A percentile compares a stretch with the other conserved stretches of the same genome.
phyloP scores from a whole-genome alignment of 2,329 filamentous ascomycete genomes.

The Botrytis medusae region DNA sequence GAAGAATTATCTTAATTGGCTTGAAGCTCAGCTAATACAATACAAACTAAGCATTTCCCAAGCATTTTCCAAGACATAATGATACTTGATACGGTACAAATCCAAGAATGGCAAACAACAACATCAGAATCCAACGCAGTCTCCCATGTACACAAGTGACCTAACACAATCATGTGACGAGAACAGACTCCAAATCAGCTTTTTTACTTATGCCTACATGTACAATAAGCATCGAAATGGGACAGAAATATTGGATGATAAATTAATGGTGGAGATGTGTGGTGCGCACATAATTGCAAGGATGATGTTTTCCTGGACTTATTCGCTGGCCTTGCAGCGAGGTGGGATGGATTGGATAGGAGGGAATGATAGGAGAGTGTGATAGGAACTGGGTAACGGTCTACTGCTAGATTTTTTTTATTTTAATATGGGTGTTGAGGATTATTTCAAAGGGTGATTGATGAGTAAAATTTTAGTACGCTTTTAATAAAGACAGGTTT shows the following conservation, averaged over 20 bases:
- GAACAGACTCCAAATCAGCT: neutral
- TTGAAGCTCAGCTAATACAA: neutral
- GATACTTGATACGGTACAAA: neutral
- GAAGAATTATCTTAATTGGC: neutral
- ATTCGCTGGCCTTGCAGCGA: constrained; percentile 22
- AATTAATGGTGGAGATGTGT: constrained; percentile 3
- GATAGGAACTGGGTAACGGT: neutral
- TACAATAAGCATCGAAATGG: neutral
- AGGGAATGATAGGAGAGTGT: neutral
- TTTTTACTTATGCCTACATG: neutral
- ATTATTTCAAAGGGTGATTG: neutral
- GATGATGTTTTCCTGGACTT: constrained; percentile 11
- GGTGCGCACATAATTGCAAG: neutral
- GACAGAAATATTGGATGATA: neutral
- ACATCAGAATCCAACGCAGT: neutral
- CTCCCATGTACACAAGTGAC: neutral
- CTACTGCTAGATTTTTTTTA: neutral
- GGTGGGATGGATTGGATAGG: constrained; percentile 3
- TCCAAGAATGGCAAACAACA: neutral
- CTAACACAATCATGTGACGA: constrained; percentile 8
- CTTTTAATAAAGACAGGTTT: neutral
- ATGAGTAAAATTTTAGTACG: neutral
- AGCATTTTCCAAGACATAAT: neutral
- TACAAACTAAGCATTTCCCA: neutral
- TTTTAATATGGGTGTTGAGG: neutral